phyloP scores from a whole-genome alignment of 306 rosid species.

The Vigna hirtella region DNA sequence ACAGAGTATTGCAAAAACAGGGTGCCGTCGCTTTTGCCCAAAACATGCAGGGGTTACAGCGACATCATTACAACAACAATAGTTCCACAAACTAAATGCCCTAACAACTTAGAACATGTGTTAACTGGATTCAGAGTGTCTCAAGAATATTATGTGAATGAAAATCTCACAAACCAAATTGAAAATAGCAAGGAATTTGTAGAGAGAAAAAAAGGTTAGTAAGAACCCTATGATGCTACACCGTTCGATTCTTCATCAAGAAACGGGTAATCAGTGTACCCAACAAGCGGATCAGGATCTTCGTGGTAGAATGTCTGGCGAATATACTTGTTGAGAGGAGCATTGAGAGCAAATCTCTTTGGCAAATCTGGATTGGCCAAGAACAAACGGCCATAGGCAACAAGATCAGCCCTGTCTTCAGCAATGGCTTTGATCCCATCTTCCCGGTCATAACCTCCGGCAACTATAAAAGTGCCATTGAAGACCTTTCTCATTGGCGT shows the following conservation, averaged over 20 bases:
- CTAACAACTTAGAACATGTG: too few species aligned
- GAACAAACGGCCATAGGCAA: constrained; percentile 55
- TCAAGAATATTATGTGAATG: too few species aligned
- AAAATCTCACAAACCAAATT: too few species aligned
- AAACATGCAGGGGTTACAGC: too few species aligned
- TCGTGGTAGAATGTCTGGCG: constrained; percentile 53
- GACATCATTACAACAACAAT: too few species aligned
- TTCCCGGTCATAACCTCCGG: constrained; percentile 61
- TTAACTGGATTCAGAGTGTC: too few species aligned
- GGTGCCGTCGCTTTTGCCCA: too few species aligned
- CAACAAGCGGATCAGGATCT: constrained; percentile 53
- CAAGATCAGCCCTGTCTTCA: constrained; percentile 56
- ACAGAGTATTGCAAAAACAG: too few species aligned
- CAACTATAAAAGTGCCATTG: constrained; percentile 60
- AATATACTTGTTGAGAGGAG: constrained; percentile 65
- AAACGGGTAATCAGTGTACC: constrained; percentile 77
- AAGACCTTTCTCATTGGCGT: constrained; percentile 70
- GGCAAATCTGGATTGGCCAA: constrained; percentile 83
- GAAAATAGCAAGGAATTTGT: too few species aligned
- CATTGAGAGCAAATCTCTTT: constrained; percentile 63
- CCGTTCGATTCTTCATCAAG: constrained; percentile 40
- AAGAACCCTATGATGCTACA: not conserved
- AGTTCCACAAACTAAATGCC: too few species aligned
- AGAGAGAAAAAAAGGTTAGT: too few species aligned
- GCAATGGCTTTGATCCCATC: constrained; percentile 62